Evolutionary conservation across 1,284 basidiomycete species (phyloP).

Genomic region (Athelia sp.): DNA sequence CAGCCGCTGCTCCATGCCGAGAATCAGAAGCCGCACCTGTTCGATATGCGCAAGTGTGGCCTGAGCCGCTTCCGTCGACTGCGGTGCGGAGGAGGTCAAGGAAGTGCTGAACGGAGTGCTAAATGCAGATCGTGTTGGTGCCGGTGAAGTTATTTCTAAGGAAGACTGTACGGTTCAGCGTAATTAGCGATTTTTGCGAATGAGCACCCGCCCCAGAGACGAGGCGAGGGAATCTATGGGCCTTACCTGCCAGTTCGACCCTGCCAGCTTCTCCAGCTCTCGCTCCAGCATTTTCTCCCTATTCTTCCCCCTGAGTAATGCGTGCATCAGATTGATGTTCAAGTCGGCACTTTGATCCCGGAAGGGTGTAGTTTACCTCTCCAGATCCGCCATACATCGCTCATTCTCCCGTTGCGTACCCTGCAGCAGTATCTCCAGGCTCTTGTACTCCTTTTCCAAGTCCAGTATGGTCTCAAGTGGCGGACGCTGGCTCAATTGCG

Average conservation of each 20-base stretch:
- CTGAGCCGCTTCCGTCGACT: slow-evolving; percentile 8
- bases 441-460: slow-evolving; percentile 64
- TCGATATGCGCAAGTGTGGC: slow-evolving; percentile 54
- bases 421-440: slow-evolving; percentile 63
- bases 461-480: slow-evolving; percentile 57
- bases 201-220: neutral
- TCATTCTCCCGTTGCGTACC: slow-evolving; percentile 78
- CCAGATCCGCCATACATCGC: slow-evolving; percentile 68
- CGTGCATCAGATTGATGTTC: neutral
- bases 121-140: slow-evolving; percentile 4
- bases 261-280: slow-evolving; percentile 60
- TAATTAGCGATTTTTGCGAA: too few species aligned
- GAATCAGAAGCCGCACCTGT: slow-evolving; percentile 60
- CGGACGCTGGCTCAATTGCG: slow-evolving; percentile 58
- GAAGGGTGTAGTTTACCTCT: slow-evolving; percentile 40
- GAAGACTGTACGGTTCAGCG: too few species aligned
- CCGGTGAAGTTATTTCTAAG: slow-evolving; percentile 41
- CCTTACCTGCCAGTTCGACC: slow-evolving; percentile 62
- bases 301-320: slow-evolving; percentile 38
- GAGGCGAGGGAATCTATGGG: neutral
- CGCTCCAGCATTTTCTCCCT: slow-evolving; percentile 70
- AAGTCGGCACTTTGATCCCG: neutral
- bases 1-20: slow-evolving; percentile 75
- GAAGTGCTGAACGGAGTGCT: slow-evolving; percentile 20
- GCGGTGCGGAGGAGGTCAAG: slow-evolving; percentile 15